Evolutionary conservation across 345 rosid species (phyloP).

Genomic region (Brassica juncea): DNA sequence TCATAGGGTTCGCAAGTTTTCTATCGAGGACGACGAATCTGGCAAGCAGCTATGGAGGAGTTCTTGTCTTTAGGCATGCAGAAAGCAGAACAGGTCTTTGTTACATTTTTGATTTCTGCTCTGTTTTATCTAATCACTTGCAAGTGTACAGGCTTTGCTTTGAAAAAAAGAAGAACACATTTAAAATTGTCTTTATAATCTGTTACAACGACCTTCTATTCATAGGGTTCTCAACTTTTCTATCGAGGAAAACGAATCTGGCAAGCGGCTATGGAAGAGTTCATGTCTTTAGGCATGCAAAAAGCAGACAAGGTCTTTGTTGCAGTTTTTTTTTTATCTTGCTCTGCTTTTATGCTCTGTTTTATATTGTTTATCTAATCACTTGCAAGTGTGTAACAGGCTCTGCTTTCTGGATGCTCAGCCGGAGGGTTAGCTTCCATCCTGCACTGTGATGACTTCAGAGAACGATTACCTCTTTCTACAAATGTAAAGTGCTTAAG

Average conservation of each 20-base stretch:
- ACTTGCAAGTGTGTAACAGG: slow-evolving; percentile 46
- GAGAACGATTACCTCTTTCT: slow-evolving; percentile 50
- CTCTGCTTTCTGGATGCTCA: slow-evolving; percentile 93
- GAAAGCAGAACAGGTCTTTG: slow-evolving; percentile 63
- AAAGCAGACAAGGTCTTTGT: slow-evolving; percentile 62
- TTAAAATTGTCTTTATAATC: not conserved
- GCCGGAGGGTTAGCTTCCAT: slow-evolving; percentile 91
- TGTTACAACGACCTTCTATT: not conserved
- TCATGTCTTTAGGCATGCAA: slow-evolving; percentile 74
- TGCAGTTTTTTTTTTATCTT: not conserved
- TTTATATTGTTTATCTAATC: slow-evolving; percentile 10
- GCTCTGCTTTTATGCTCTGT: not conserved
- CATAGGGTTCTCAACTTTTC: slow-evolving; percentile 50
- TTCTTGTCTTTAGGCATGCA: slow-evolving; percentile 75
- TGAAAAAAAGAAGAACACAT: too few relatives aligned
- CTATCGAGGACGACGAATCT: slow-evolving; percentile 81
- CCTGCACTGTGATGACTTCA: slow-evolving; percentile 77
- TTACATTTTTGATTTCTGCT: not conserved
- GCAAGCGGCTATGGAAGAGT: slow-evolving; percentile 65
- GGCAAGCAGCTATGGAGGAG: slow-evolving; percentile 70
- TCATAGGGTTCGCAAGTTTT: slow-evolving; percentile 49
- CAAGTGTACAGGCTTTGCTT: not conserved
- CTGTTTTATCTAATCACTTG: slow-evolving; percentile 16
- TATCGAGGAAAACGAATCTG: slow-evolving; percentile 87
- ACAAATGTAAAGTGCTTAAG: slow-evolving; percentile 86